These are phyloP conservation scores for Daedaleopsis nitida DNA, from an alignment of 768 basidiomycete species.

Conservation along the genomic window DNA sequence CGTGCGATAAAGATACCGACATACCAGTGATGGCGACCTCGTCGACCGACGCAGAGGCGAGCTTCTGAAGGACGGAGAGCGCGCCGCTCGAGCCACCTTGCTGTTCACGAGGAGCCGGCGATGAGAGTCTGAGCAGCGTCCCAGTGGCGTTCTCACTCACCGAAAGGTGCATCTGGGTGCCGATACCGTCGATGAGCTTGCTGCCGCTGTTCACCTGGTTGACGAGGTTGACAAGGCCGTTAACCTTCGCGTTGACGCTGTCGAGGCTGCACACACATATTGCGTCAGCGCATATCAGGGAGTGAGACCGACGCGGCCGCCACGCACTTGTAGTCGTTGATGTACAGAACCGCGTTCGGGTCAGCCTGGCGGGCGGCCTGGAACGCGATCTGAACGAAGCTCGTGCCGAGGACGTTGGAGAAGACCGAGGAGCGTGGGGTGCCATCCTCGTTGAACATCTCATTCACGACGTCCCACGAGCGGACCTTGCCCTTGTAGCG, in stretches of 20 bases:
- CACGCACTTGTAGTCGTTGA: conserved; percentile 43
- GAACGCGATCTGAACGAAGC: conserved; percentile 55
- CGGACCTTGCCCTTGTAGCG: conserved; percentile 36
- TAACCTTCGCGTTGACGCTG: conserved; percentile 46
- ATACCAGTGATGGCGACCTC: conserved; percentile 51
- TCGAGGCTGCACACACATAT: conserved; percentile 42
- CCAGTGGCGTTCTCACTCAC: conserved; percentile 4
- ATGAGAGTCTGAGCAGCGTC: no score
- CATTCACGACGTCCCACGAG: conserved; percentile 39
- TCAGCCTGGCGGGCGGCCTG: conserved; percentile 51
- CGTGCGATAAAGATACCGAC: not conserved
- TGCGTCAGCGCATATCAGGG: not conserved
- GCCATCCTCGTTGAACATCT: conserved; percentile 56
- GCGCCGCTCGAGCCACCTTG: conserved; percentile 44
- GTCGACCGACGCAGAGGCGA: conserved; percentile 43
- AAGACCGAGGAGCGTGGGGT: conserved; percentile 48
- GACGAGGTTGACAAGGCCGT: conserved; percentile 42
- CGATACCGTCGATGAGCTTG: conserved; percentile 50
- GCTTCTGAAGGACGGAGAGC: conserved; percentile 45
- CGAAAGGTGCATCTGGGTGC: conserved; percentile 47
- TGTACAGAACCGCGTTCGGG: conserved; percentile 46
- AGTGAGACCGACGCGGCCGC: no score
- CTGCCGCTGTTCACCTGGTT: conserved; percentile 41
- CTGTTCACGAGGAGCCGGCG: conserved; percentile 15
- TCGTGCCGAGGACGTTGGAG: conserved; percentile 50